Percentiles rank a stretch among this genome's conserved stretches.
Conservation (phyloP, 106 monocot species). For the Allium fistulosum region DNA sequence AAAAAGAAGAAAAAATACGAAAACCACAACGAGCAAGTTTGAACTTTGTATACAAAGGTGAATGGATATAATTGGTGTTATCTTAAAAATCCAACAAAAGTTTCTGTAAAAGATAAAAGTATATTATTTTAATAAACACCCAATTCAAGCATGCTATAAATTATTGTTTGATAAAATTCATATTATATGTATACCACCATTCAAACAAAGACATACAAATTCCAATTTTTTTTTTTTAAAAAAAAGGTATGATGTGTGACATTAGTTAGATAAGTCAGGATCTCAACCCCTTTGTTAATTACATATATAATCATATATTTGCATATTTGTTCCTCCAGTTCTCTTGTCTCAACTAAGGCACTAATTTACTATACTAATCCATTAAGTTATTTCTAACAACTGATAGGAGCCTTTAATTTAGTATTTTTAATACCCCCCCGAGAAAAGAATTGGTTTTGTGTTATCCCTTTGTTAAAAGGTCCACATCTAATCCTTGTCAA, state of each 20-base stretch:
- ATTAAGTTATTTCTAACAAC: neutral
- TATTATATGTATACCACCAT: too few species aligned
- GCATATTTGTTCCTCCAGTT: slow-evolving; percentile 1
- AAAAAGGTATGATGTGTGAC: neutral
- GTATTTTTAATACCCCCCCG: neutral
- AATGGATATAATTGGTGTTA: too few species aligned
- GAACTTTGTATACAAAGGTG: too few species aligned
- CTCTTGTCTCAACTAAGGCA: slow-evolving; percentile 6
- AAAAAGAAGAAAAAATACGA: too few species aligned
- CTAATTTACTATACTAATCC: slow-evolving; percentile 3
- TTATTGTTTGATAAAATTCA: too few species aligned
- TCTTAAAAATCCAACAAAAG: too few species aligned
- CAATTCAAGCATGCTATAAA: too few species aligned
- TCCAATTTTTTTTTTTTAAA: too few species aligned
- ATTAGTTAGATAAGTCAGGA: slow-evolving; percentile 8
- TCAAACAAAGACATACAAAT: too few species aligned
- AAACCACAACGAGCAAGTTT: too few species aligned
- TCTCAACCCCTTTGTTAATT: neutral
- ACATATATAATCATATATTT: slow-evolving; percentile 1
- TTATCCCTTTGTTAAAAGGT: slow-evolving; percentile 41
- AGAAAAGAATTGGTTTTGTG: slow-evolving; percentile 28
- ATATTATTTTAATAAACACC: too few species aligned
- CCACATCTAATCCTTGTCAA: slow-evolving; percentile 48
- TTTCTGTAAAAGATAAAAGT: too few species aligned
- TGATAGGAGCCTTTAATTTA: neutral